These are phyloP conservation scores for Xylariales sp. DNA, from an alignment of 2,329 filamentous ascomycete species.

Conservation along the genomic window DNA sequence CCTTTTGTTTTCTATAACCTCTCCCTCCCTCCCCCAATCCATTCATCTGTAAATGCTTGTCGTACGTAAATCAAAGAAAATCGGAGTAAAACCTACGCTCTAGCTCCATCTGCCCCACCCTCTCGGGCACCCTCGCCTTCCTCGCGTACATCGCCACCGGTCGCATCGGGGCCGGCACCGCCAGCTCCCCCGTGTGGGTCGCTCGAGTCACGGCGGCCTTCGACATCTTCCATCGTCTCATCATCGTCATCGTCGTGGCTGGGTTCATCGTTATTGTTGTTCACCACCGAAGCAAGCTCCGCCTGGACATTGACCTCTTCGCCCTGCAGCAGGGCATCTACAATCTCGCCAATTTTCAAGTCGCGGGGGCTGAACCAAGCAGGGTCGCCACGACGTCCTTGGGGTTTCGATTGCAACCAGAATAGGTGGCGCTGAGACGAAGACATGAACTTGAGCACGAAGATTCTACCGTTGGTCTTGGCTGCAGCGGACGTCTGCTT, in stretches of 20 bases:
- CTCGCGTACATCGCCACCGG: constrained; percentile 85
- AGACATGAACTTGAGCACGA: constrained; percentile 87
- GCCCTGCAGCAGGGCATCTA: constrained; percentile 79
- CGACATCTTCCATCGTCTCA: constrained; percentile 75
- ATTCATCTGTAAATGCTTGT: too few species aligned
- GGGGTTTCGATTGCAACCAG: constrained; percentile 91
- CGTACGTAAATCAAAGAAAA: too few species aligned
- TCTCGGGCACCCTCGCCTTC: constrained; percentile 86
- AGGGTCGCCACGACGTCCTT: constrained; percentile 63
- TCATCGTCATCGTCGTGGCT: constrained; percentile 58
- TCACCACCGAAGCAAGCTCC: constrained; percentile 64
- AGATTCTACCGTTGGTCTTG: constrained; percentile 84
- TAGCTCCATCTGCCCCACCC: constrained; percentile 90
- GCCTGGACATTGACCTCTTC: constrained; percentile 77
- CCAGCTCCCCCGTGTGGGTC: constrained; percentile 60
- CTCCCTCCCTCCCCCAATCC: too few species aligned
- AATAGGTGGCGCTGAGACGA: constrained; percentile 90
- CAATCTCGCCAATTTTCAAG: constrained; percentile 80
- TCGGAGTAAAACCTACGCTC: constrained; percentile 99
- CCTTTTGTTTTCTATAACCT: too few species aligned
- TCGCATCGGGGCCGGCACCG: constrained; percentile 80
- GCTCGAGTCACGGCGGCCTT: constrained; percentile 57
- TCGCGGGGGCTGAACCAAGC: constrained; percentile 83
- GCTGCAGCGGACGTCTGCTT: constrained; percentile 51
- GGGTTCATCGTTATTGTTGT: constrained; percentile 41